phyloP scores from a whole-genome alignment of 2,329 filamentous ascomycete species.

The Aureobasidium mangrovei region DNA sequence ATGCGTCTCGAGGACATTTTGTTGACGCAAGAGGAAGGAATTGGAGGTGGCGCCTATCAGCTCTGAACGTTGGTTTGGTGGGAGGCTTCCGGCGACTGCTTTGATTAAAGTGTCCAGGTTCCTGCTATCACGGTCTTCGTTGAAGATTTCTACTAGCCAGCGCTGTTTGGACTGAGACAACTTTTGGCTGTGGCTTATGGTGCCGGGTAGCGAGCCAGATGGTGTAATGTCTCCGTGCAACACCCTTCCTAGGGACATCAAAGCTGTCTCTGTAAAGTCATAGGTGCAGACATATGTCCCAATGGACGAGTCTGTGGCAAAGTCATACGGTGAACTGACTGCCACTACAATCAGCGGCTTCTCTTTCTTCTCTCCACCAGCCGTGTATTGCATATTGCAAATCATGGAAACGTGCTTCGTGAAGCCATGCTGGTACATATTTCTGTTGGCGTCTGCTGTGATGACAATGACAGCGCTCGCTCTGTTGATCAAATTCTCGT shows the following conservation, averaged over 20 bases:
- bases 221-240: slow-evolving; percentile 66
- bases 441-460: slow-evolving; percentile 88
- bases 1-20: slow-evolving; percentile 68
- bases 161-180: slow-evolving; percentile 82
- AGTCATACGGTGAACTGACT: slow-evolving; percentile 93
- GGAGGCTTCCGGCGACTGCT: slow-evolving; percentile 56
- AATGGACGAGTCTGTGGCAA: slow-evolving; percentile 83
- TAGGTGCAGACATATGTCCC: slow-evolving; percentile 93
- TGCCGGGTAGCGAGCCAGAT: slow-evolving; percentile 53
- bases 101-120: slow-evolving; percentile 69
- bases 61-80: slow-evolving; percentile 59
- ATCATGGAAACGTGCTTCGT: slow-evolving; percentile 96
- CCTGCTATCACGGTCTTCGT: slow-evolving; percentile 64
- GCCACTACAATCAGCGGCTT: slow-evolving; percentile 87
- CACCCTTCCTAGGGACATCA: slow-evolving; percentile 74
- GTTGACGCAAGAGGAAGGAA: slow-evolving; percentile 65
- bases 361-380: slow-evolving; percentile 60
- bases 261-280: slow-evolving; percentile 88
- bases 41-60: slow-evolving; percentile 60
- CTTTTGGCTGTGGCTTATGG: slow-evolving; percentile 79
- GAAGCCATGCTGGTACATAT: slow-evolving; percentile 88
- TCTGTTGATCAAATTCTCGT: slow-evolving; percentile 84
- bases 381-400: slow-evolving; percentile 68
- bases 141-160: slow-evolving; percentile 88
- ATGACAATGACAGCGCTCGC: slow-evolving; percentile 83